phyloP scores from a whole-genome alignment of 192 early-diverging fungal species.

The Coemansia sp. region DNA sequence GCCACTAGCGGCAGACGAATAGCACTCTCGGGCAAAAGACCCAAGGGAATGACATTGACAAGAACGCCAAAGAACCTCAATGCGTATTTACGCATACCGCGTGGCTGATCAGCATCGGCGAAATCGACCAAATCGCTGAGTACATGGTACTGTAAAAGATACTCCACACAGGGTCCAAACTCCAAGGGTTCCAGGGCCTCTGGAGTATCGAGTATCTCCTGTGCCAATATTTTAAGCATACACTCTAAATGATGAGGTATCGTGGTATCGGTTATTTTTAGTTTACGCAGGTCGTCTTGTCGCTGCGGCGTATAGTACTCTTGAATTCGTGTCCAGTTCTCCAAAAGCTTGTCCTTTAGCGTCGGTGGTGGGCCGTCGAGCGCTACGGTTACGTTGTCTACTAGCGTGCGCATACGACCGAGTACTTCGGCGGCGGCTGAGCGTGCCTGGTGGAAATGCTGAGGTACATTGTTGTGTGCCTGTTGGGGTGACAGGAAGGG shows the following conservation, averaged over 20 bases:
- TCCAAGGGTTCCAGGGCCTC: conserved; percentile 30
- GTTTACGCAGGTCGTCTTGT: conserved; percentile 19
- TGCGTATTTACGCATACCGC: conserved; percentile 40
- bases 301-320: conserved; percentile 36
- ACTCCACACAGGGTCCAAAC: conserved; percentile 49
- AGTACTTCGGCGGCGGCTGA: conserved; percentile 12
- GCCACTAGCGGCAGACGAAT: conserved; percentile 48
- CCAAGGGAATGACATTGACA: conserved; percentile 31
- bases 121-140: conserved; percentile 43
- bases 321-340: conserved; percentile 47
- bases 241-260: conserved; percentile 46
- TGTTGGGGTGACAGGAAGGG: neutral
- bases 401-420: conserved; percentile 27
- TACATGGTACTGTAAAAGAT: conserved; percentile 46
- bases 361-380: conserved; percentile 38
- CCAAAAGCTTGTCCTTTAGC: conserved; percentile 29
- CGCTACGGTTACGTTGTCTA: conserved; percentile 35
- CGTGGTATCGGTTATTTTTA: conserved; percentile 26
- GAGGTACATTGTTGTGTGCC: neutral
- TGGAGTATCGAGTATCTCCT: conserved; percentile 21
- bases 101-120: conserved; percentile 42
- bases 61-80: conserved; percentile 44
- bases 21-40: conserved; percentile 45
- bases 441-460: conserved; percentile 1
- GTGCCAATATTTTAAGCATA: conserved; percentile 26